Base-by-base conservation (phyloP, 768 basidiomycete genomes). In the Termitomyces sp. region DNA sequence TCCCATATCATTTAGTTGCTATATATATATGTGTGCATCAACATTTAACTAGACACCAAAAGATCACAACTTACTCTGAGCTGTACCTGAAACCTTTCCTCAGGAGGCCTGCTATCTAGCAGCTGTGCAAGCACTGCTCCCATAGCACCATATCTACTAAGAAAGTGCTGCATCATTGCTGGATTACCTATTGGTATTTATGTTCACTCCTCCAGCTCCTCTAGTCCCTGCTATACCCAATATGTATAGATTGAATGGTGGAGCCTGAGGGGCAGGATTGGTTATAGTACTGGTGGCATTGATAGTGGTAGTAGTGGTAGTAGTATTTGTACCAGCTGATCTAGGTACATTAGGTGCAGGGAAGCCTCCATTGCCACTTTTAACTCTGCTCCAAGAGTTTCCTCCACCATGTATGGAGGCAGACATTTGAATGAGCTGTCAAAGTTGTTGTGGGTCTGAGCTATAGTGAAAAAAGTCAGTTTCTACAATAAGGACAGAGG, bases 1-100 rank as follows among this genome's bases (percentile, higher is more conserved):
- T 1, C 93, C 95, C 96, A 98, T 98, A 58, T 89, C 91, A 67
- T 92, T 87, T 65, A 98, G 70, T 86, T 95, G 93, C 89, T 93
- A 37, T 15, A 48, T 19, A 40, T 28, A 4, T 23, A n/a, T n/a
- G n/a, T n/a, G n/a, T 8, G 17, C 26, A 51, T 51, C n/a, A 51
- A 21, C 28, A 46, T 30, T 3, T 69, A 49, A 33, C 7, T 8
- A 35, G 21, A 9, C 19, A 35, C 12, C 7, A 17, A 52, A 53
- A 50, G 46, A 31, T 52, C 46, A 45, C 19, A n/a, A 72, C 78
- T 10, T 28, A 87, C 89, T 80, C 89, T 86, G 3, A 93, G 74
- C 66, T 94, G 91, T 17, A 87, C 82, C 66, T 95, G 89, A 78
- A 91, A 98, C 49, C 95, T 78, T 75, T 96, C 96, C 68, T 98